Conservation (phyloP, 495 filamentous ascomycete genomes). For the Penicillium mononematosum region DNA sequence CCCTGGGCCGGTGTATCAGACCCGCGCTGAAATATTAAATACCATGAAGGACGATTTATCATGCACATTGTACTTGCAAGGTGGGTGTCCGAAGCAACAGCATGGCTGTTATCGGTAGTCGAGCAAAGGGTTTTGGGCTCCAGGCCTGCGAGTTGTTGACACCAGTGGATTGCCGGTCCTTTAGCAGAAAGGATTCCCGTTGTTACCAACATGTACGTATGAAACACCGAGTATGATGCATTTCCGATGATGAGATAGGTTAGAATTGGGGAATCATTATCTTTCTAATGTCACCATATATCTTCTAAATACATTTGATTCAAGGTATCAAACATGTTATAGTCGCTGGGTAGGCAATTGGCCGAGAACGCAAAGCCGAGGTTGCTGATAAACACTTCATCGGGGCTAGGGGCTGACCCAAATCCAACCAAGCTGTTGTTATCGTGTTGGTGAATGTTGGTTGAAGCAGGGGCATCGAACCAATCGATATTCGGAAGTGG, state of each 20-base stretch:
- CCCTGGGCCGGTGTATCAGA: constrained; percentile 43
- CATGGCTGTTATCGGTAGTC: constrained; percentile 55
- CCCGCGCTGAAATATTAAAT: constrained; percentile 52
- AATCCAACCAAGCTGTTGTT: not conserved
- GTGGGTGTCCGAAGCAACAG: constrained; percentile 48
- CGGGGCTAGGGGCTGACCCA: constrained; percentile 4
- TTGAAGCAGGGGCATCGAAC: not conserved
- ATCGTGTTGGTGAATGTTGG: not conserved
- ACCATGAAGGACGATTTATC: constrained; percentile 50
- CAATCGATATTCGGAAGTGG: constrained; percentile 6
- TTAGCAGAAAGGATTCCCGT: no score
- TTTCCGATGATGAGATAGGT: no score
- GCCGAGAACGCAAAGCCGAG: constrained; percentile 28
- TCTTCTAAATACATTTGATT: constrained; percentile 31
- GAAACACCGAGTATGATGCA: not conserved
- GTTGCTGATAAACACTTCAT: constrained; percentile 25
- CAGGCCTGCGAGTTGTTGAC: constrained; percentile 58
- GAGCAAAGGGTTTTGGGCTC: constrained; percentile 52
- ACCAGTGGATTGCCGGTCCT: constrained; percentile 54
- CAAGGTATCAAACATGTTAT: constrained; percentile 32
- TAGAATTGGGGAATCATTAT: not conserved
- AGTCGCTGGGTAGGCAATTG: constrained; percentile 29
- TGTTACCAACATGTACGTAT: no score
- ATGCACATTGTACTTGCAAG: constrained; percentile 52
- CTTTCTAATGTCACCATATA: constrained; percentile 18